Conservation (phyloP, 2,329 filamentous ascomycete species). For the Venturia pyrina region DNA sequence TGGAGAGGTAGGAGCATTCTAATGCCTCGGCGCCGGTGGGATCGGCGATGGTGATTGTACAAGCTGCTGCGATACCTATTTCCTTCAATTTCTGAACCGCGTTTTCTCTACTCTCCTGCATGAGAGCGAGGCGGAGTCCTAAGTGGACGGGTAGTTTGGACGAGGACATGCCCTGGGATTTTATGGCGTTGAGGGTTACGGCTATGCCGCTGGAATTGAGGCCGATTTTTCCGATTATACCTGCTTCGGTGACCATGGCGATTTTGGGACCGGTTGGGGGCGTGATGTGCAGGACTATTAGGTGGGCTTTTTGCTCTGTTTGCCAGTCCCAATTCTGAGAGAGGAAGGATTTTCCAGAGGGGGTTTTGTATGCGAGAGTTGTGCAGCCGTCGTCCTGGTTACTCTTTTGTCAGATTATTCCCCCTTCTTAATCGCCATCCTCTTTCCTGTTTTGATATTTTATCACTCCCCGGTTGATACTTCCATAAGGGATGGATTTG, state of each 20-base stretch:
- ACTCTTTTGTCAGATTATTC: neutral
- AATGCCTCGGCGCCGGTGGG: constrained; percentile 35
- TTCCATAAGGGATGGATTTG: neutral
- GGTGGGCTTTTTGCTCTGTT: constrained; percentile 37
- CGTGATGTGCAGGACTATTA: constrained; percentile 40
- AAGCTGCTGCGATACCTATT: constrained; percentile 41
- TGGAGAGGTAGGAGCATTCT: constrained; percentile 35
- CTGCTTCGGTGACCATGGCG: constrained; percentile 49
- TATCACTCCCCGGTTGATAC: no score
- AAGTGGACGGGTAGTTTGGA: constrained; percentile 50
- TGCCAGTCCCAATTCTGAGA: constrained; percentile 56
- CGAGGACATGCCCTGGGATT: constrained; percentile 43
- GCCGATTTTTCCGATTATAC: constrained; percentile 57
- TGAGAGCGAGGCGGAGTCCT: constrained; percentile 45
- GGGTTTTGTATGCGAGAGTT: constrained; percentile 36
- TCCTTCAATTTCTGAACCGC: constrained; percentile 36
- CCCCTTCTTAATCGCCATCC: neutral
- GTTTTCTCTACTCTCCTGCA: constrained; percentile 37
- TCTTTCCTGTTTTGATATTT: no score
- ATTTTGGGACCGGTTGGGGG: constrained; percentile 31
- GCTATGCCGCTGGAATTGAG: constrained; percentile 51
- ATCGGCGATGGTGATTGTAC: constrained; percentile 47
- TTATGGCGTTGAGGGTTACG: constrained; percentile 52
- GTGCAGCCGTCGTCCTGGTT: constrained; percentile 43
- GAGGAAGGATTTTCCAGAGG: constrained; percentile 29